Base-by-base conservation (phyloP, 1,284 basidiomycete species). In the Ustilago esculenta region DNA sequence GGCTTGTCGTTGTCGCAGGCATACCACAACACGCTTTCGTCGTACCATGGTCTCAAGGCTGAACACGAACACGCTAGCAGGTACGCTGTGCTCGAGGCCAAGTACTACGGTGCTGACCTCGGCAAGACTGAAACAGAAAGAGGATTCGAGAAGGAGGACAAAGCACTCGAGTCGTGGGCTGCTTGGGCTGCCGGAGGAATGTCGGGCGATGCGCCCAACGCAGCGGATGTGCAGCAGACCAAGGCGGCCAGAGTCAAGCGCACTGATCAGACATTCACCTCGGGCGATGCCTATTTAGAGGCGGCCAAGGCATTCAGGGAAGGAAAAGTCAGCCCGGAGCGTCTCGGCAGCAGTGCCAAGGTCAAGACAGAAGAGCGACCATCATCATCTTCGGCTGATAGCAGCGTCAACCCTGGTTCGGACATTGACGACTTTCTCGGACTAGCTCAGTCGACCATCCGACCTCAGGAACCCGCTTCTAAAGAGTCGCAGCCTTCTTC, bases 21-120 rank as follows among this genome's bases (percentile, higher is more conserved):
- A 4, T 98, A 98, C 82, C 77, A 77, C 55, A 76, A 76, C 56
- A 78, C 77, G 17, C 63, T 81, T 21, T 73, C 73, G 3, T 57
- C 73, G 0, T 77, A 68, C 43, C 71, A 72, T 40, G 73, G 65
- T 5, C 56, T 72, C 50, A 73, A 66, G 30, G 73, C 73, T 21
- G 73, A 92, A 81, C 90, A 91, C 73, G 88, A 94, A 76, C 87
- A 92, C 53, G 87, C 92, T 3, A 88, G 87, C 24, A 85, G 86
- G 4, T 88, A 91, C 47, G 93, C 94, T 12, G 86, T 87, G 17
- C 84, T 89, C 71, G 93, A 98, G 83, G 94, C 94, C 11, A 86
- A 90, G 65, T 83, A 87, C 24, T 87, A 90, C 75, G 93, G 94
- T 42, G 88, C 88, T n/a, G 79, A 84, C 32, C 91, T 92, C 73